phyloP scores from a whole-genome alignment of 495 filamentous ascomycete species.

The Tuber calosporum region DNA sequence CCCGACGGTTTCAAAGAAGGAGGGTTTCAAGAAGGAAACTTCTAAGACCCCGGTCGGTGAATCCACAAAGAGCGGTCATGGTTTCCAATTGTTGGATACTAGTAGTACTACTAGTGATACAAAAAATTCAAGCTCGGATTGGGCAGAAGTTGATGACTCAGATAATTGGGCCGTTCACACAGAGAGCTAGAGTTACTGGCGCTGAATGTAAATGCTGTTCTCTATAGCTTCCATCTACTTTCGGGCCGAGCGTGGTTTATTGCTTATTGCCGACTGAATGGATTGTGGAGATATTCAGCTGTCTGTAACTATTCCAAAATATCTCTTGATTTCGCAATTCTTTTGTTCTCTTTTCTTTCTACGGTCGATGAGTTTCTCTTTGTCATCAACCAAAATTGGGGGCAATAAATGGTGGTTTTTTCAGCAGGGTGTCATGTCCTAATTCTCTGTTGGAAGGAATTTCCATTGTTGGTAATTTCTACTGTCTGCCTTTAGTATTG shows the following conservation, averaged over 20 bases:
- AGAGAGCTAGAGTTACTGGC: constrained; percentile 21
- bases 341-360: constrained; percentile 8
- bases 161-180: constrained; percentile 41
- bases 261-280: neutral
- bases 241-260: neutral
- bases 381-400: constrained; percentile 3
- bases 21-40: constrained; percentile 19
- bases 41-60: neutral
- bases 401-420: neutral
- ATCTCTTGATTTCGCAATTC: constrained; percentile 4
- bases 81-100: constrained; percentile 31
- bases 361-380: constrained; percentile 12
- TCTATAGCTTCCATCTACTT: constrained; percentile 18
- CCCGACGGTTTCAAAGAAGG: constrained; percentile 21
- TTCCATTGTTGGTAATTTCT: neutral
- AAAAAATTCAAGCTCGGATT: constrained; percentile 39
- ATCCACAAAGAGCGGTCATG: constrained; percentile 14
- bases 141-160: constrained; percentile 38
- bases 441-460: neutral
- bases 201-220: constrained; percentile 7
- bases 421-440: neutral
- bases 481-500: neutral
- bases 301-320: neutral
- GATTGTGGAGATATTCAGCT: neutral
- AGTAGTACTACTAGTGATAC: constrained; percentile 32